Base-by-base conservation (phyloP, 768 basidiomycete genomes). In the Dacryopinax spathularia region DNA sequence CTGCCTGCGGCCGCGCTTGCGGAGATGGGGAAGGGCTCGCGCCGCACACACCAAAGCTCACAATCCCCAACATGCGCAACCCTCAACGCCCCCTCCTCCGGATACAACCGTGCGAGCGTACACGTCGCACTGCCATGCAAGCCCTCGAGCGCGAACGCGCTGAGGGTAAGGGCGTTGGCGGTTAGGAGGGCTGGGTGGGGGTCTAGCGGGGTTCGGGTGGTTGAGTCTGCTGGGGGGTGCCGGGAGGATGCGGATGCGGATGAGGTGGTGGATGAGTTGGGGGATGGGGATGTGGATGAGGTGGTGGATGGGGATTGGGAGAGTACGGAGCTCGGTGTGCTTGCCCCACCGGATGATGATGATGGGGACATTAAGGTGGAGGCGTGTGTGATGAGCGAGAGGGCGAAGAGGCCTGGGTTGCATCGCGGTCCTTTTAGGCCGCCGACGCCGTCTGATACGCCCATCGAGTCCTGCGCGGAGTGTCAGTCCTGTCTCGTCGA, bases 371-470 rank as follows among this genome's bases (percentile, higher is more conserved):
- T 2, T 27, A 33, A 2, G 61, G 43, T 6, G 62, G 48, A 25
- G 15, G 48, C 48, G 29, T 56, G 48, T 27, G 48, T 27, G 29
- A 56, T 56, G 48, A 56, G 48, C 3, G 25, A 27, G 13, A 56
- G 48, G 6, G 48, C 48, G 48, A 56, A 56, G 10, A 56, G 48
- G 48, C 48, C 48, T 20, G 48, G 48, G 48, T 56, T 56, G 48
- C 48, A 56, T 18, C 48, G 3, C 6, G 48, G 48, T 6, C 48
- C 48, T 29, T 56, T 56, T 3, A 56, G 48, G 0, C 93, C 93
- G 0, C 94, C 94, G 0, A 97, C 94, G 33, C 94, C 94, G 71
- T 97, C 94, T 2, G 93, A 91, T 9, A 98, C 87, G 18, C 94
- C 94, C 79, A 98, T 86, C 5, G 91, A 89, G 70, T 92, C 88